Evolutionary conservation across 2,329 filamentous ascomycete genomes (phyloP).

Genomic region (Akanthomyces dipterigenus): DNA sequence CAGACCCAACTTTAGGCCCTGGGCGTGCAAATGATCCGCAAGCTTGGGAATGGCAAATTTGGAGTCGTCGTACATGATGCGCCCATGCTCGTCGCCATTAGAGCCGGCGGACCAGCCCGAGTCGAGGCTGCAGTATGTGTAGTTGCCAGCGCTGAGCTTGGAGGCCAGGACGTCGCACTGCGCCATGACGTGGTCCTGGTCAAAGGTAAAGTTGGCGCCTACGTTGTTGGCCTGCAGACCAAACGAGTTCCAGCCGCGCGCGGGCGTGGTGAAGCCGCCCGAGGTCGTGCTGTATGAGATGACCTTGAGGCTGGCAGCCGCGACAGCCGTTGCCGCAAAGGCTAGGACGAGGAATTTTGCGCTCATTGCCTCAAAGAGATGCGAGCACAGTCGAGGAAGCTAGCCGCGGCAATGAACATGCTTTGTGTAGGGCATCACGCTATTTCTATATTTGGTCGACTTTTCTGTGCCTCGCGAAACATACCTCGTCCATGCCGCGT

Average conservation of each 20-base stretch:
- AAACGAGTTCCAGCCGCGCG: slow-evolving; percentile 18
- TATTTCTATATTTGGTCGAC: background rate
- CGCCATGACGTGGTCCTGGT: slow-evolving; percentile 15
- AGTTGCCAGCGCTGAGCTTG: slow-evolving; percentile 1
- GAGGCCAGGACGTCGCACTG: slow-evolving; percentile 15
- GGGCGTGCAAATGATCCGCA: slow-evolving; percentile 16
- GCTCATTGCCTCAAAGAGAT: background rate
- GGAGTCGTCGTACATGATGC: slow-evolving; percentile 15
- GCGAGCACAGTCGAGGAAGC: too few species aligned
- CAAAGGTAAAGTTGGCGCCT: slow-evolving; percentile 12
- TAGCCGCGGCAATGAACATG: too few species aligned
- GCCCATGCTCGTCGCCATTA: slow-evolving; percentile 16
- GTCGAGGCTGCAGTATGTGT: slow-evolving; percentile 17
- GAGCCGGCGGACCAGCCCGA: slow-evolving; percentile 18
- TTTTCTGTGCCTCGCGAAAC: background rate
- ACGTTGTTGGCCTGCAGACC: slow-evolving; percentile 15
- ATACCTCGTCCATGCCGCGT: background rate
- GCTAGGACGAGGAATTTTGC: background rate
- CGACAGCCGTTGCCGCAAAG: slow-evolving; percentile 10
- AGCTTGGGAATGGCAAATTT: slow-evolving; percentile 15
- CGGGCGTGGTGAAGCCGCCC: slow-evolving; percentile 13
- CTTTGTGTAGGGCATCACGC: too few species aligned
- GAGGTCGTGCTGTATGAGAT: slow-evolving; percentile 15
- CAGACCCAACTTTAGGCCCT: slow-evolving; percentile 15
- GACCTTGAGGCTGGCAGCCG: slow-evolving; percentile 12